Evolutionary conservation across 768 basidiomycete species (phyloP), one percentile per base, ranked within the genome.

Genomic region (Hericium erinaceus): DNA sequence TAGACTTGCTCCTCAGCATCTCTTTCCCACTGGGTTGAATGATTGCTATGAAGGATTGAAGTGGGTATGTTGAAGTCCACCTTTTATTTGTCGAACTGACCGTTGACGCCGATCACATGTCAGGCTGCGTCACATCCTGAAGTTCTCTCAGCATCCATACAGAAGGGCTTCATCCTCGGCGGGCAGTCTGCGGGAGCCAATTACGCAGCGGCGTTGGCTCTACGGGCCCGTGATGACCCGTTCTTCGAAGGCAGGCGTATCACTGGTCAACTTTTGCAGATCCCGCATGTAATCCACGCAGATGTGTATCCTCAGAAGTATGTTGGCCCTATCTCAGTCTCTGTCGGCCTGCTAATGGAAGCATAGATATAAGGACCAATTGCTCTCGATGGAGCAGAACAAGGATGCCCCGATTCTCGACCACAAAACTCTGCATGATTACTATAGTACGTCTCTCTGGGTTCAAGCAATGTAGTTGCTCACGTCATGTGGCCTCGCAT

Each of bases 111-210:
- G 16, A 11, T 18, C 44, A 18, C 6, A 18, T 15, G 16, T 7
- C 57, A 64, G 63, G 46, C 58, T 37, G 57, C 57, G 9, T 44
- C 44, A 1, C 58, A 65, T 51, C 38, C 58, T 12, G 46, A 20
- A 1, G n/a, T 41, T 2, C 56, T 71, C 7, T 58, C 46, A 4
- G 64, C 54, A 1, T 60, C 59, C 39, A 51, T 62, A 24, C 24
- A 48, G 10, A 67, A 66, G 37, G 69, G 65, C 10, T 64, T 68
- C 39, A 56, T 70, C 24, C 48, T 70, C 20, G 65, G 58, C 0
- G 70, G 70, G 6, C 50, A 53, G 11, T 70, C 67, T 0, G 60
- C 65, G 0, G 69, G 70, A 1, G 69, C 52, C 0, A 64, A 66
- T 11, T 39, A 65, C 20, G 59, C 67, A 16, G 64, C 65, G 2